Conservation (phyloP, 495 filamentous ascomycete genomes). For the Glarea lozoyensis region DNA sequence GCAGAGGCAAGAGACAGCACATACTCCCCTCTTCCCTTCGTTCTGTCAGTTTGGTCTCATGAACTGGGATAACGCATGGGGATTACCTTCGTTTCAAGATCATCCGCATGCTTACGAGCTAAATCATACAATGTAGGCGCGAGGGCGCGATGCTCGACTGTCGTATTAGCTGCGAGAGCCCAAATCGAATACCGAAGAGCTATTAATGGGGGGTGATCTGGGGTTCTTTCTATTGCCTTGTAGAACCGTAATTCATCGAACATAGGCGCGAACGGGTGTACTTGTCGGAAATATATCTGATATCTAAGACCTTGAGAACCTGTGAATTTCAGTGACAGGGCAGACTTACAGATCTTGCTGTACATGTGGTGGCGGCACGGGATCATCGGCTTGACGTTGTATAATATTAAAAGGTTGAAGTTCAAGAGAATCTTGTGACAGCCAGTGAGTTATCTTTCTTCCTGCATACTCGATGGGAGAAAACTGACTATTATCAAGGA, state of each 20-base stretch:
- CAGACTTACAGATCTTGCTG: not conserved
- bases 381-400: too few species aligned
- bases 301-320: too few species aligned
- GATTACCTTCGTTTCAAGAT: slow-evolving; percentile 84
- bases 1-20: slow-evolving; percentile 62
- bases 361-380: too few species aligned
- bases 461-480: too few species aligned
- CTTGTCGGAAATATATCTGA: slow-evolving; percentile 75
- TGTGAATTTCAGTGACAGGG: too few species aligned
- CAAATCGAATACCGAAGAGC: slow-evolving; percentile 87
- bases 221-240: slow-evolving; percentile 58
- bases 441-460: too few species aligned
- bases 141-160: slow-evolving; percentile 64
- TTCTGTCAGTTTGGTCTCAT: too few species aligned
- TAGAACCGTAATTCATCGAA: slow-evolving; percentile 72
- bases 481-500: too few species aligned
- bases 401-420: too few species aligned
- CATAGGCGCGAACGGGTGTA: slow-evolving; percentile 73
- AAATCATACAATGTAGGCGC: slow-evolving; percentile 76
- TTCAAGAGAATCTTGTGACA: too few species aligned
- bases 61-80: too few species aligned
- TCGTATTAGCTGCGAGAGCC: slow-evolving; percentile 71
- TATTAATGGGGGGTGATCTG: slow-evolving; percentile 46
- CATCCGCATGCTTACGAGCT: slow-evolving; percentile 77
- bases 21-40: too few species aligned